phyloP scores from a whole-genome alignment of 2,329 filamentous ascomycete species.

The Didymella segeticola region DNA sequence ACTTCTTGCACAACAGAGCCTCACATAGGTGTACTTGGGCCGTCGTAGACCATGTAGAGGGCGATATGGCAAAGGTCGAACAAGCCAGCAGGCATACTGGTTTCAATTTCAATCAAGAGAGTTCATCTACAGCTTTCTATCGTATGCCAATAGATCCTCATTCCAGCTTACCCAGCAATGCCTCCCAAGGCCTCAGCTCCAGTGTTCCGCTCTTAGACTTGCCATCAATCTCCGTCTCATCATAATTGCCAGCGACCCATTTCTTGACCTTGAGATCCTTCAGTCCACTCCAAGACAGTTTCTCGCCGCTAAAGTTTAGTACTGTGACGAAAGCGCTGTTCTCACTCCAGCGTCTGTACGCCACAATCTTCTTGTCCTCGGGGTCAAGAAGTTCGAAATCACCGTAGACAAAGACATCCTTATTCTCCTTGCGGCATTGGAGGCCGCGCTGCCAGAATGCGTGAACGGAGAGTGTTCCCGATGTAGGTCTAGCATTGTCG shows the following conservation, averaged over 20 bases:
- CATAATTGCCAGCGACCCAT: slow-evolving; percentile 49
- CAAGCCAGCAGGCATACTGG: too few relatives aligned
- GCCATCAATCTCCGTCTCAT: slow-evolving; percentile 32
- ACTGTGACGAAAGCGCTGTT: slow-evolving; percentile 39
- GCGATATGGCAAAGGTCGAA: too few relatives aligned
- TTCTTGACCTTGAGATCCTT: slow-evolving; percentile 35
- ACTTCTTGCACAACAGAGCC: too few relatives aligned
- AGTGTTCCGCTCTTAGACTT: slow-evolving; percentile 28
- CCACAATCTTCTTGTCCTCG: slow-evolving; percentile 46
- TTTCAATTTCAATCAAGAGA: neutral
- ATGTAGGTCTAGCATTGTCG: slow-evolving; percentile 32
- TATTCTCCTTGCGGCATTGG: slow-evolving; percentile 62
- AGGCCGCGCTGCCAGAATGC: slow-evolving; percentile 68
- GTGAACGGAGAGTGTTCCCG: slow-evolving; percentile 57
- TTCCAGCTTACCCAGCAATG: slow-evolving; percentile 35
- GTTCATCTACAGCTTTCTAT: too few relatives aligned
- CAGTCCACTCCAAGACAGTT: slow-evolving; percentile 38
- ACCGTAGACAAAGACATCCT: slow-evolving; percentile 68
- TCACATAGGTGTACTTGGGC: too few relatives aligned
- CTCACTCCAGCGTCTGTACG: slow-evolving; percentile 41
- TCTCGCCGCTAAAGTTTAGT: slow-evolving; percentile 43
- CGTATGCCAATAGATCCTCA: neutral
- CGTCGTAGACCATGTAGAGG: too few relatives aligned
- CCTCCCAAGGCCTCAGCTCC: slow-evolving; percentile 47
- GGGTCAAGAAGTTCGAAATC: slow-evolving; percentile 62